Conservation (phyloP, 208 protist genomes). For the Trypanosomatidae sp. region DNA sequence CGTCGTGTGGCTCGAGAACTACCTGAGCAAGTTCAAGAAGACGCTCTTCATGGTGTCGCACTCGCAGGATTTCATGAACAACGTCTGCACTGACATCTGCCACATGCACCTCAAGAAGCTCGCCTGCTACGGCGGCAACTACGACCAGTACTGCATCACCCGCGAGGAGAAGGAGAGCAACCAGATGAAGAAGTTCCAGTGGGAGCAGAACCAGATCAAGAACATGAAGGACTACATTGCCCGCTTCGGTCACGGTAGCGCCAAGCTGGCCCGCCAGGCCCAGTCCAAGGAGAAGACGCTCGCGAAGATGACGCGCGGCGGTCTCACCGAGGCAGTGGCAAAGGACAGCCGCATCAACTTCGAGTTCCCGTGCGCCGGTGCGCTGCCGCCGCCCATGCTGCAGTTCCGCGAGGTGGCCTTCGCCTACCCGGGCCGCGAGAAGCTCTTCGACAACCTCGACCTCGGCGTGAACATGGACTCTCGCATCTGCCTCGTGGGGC, state of each 20-base stretch:
- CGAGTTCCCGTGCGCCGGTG: constrained; percentile 78
- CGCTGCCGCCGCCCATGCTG: constrained; percentile 92
- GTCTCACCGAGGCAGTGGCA: constrained; percentile 92
- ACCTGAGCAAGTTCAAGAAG: constrained; percentile 93
- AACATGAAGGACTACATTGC: constrained; percentile 98
- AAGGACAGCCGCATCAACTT: constrained; percentile 86
- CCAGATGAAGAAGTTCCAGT: constrained; percentile 96
- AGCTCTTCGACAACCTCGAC: constrained; percentile 92
- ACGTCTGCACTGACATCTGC: constrained; percentile 97
- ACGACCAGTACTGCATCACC: constrained; percentile 95
- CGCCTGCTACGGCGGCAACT: constrained; percentile 94
- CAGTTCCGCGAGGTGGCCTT: constrained; percentile 94
- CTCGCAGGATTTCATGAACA: constrained; percentile 97
- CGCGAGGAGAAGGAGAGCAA: constrained; percentile 94
- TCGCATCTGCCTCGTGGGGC: constrained; percentile 96
- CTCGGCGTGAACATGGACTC: constrained; percentile 95
- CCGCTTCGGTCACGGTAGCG: constrained; percentile 94
- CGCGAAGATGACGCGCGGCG: constrained; percentile 93
- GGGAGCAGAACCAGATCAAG: constrained; percentile 97
- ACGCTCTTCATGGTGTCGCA: constrained; percentile 96
- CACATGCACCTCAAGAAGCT: constrained; percentile 91
- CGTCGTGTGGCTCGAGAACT: constrained; percentile 97
- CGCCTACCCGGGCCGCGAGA: constrained; percentile 88
- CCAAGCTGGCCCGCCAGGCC: constrained; percentile 95
- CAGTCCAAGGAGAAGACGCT: constrained; percentile 96